Conservation (phyloP, 768 basidiomycete genomes). For the Xanthoconium purpureum region DNA sequence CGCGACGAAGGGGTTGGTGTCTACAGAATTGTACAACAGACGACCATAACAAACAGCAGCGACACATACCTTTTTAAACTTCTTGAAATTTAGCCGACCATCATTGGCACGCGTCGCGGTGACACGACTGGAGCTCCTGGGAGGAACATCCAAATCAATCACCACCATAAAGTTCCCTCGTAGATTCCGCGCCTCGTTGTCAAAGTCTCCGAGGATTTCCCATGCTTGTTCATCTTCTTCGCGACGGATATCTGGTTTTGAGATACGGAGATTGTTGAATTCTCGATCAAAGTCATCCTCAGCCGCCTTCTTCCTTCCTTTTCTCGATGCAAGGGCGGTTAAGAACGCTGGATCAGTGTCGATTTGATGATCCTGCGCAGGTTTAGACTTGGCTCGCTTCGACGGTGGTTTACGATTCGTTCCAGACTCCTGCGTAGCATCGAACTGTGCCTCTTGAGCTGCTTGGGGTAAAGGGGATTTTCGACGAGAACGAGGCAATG, state of each 20-base stretch:
- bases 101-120: constrained; percentile 38
- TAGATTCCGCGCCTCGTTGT: constrained; percentile 50
- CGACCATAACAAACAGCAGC: constrained; percentile 7
- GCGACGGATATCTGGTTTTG: constrained; percentile 53
- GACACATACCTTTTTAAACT: constrained; percentile 64
- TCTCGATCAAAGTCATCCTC: constrained; percentile 77
- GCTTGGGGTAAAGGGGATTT: constrained; percentile 2
- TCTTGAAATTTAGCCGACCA: constrained; percentile 68
- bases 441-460: not conserved
- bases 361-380: constrained; percentile 3
- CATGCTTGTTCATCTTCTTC: constrained; percentile 52
- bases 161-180: constrained; percentile 82
- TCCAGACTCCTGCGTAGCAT: constrained; percentile 28
- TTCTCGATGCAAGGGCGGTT: constrained; percentile 70
- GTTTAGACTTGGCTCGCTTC: constrained; percentile 10
- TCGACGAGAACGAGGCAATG: not conserved
- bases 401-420: not conserved
- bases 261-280: constrained; percentile 73
- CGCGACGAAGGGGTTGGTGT: constrained; percentile 25
- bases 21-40: constrained; percentile 15
- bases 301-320: constrained; percentile 56
- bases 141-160: constrained; percentile 58
- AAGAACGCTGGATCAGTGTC: constrained; percentile 71
- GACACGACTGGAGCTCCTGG: constrained; percentile 26
- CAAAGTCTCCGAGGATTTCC: constrained; percentile 63